Evolutionary conservation across 1,139 yeast genomes (phyloP).

Genomic region (Pneumocystis wakefieldiae): DNA sequence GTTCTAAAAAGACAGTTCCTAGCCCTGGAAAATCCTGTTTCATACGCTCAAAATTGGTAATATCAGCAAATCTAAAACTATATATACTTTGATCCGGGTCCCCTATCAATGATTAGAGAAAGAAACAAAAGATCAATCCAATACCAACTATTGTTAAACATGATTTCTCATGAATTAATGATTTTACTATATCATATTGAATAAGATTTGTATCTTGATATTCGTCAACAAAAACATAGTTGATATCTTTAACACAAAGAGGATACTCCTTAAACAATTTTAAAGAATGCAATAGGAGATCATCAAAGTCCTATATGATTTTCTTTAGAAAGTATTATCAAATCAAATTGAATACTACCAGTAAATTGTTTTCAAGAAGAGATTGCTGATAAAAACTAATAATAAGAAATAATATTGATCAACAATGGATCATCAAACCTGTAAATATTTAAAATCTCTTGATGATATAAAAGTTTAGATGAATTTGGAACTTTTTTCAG

Average conservation of each 20-base stretch:
- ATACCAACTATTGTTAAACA: conserved; percentile 71
- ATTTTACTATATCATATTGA: conserved; percentile 54
- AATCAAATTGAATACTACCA: background rate
- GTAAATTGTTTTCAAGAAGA: background rate
- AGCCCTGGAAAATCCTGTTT: conserved; percentile 28
- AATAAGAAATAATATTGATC: background rate
- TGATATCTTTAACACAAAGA: conserved; percentile 36
- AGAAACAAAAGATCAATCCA: background rate
- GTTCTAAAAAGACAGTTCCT: conserved; percentile 33
- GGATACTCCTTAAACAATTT: conserved; percentile 33
- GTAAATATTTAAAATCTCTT: background rate
- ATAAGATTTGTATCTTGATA: conserved; percentile 80
- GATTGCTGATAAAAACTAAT: background rate
- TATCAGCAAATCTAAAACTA: conserved; percentile 69
- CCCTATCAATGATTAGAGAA: background rate
- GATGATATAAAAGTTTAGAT: background rate
- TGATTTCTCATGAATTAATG: conserved; percentile 34
- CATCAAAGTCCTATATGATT: conserved; percentile 64
- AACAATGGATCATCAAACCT: background rate
- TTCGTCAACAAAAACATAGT: conserved; percentile 79
- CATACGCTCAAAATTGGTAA: conserved; percentile 53
- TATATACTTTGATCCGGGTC: conserved; percentile 95
- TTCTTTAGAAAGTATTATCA: conserved; percentile 10
- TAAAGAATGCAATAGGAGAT: conserved; percentile 46
- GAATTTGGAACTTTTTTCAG: background rate